Conservation (phyloP, 441 rosid genomes). For the Caryocar brasiliense region DNA sequence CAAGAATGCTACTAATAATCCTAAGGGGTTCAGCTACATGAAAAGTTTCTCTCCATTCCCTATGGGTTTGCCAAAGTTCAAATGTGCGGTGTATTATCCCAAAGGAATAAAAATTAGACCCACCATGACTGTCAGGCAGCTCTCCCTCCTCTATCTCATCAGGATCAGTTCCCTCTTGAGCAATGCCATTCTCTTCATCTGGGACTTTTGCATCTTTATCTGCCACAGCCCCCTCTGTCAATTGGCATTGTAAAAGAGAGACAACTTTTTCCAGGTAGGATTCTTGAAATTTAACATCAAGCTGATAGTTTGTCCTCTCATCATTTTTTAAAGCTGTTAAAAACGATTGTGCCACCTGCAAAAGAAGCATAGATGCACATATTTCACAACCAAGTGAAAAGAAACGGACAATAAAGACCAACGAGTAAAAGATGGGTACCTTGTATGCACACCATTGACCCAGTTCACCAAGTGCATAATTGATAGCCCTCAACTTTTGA, state of each 20-base stretch:
- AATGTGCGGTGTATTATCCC: not conserved
- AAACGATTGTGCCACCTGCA: constrained; percentile 90
- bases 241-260: constrained; percentile 72
- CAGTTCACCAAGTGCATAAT: constrained; percentile 87
- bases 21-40: not conserved
- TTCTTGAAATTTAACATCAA: constrained; percentile 94
- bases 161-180: constrained; percentile 22
- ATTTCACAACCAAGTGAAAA: not conserved
- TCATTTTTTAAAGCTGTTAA: constrained; percentile 88
- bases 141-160: constrained; percentile 98
- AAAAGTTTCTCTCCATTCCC: not conserved
- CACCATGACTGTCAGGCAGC: constrained; percentile 89
- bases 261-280: constrained; percentile 76
- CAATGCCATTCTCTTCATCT: constrained; percentile 30
- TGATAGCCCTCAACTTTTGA: constrained; percentile 90
- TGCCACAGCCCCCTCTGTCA: constrained; percentile 81
- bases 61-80: not conserved
- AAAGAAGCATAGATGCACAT: constrained; percentile 10
- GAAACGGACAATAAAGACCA: constrained; percentile 3
- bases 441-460: constrained; percentile 99
- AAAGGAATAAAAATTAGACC: constrained; percentile 20
- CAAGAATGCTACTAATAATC: no score
- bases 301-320: constrained; percentile 89
- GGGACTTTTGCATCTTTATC: constrained; percentile 40
- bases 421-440: constrained; percentile 35